Conservation (phyloP, 805 yeast genomes). For the Metschnikowia reukaufii region DNA sequence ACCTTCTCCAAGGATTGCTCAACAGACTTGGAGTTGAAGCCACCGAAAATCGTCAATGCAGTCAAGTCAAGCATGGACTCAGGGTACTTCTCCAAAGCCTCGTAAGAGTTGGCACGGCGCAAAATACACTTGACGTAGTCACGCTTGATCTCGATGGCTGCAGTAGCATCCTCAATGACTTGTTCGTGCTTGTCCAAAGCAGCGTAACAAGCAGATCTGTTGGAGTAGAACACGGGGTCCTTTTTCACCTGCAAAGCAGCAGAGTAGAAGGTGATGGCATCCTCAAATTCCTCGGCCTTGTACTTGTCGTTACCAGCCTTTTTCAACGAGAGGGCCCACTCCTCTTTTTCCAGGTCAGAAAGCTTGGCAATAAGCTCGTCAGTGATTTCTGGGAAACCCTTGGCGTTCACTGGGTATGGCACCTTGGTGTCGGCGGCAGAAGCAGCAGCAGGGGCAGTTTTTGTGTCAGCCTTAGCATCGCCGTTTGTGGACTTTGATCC, state of each 20-base stretch:
- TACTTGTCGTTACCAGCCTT: constrained; percentile 85
- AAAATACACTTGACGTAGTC: constrained; percentile 87
- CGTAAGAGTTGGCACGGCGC: constrained; percentile 93
- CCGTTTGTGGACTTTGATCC: constrained; percentile 2
- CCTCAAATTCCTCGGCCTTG: constrained; percentile 63
- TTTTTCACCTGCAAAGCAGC: constrained; percentile 71
- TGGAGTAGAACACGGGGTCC: constrained; percentile 90
- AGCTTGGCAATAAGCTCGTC: constrained; percentile 47
- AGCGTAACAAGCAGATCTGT: constrained; percentile 94
- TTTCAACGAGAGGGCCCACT: constrained; percentile 74
- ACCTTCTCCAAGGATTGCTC: constrained; percentile 86
- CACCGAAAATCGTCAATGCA: constrained; percentile 81
- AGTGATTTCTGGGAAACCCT: constrained; percentile 59
- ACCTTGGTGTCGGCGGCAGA: constrained; percentile 17
- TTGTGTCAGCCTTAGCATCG: constrained; percentile 1
- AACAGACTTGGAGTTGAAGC: constrained; percentile 72
- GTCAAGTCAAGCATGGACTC: constrained; percentile 93
- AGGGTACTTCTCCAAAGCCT: constrained; percentile 69
- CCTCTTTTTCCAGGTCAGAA: constrained; percentile 52
- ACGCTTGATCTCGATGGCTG: constrained; percentile 82
- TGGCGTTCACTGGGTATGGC: constrained; percentile 52
- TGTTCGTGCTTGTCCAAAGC: constrained; percentile 77
- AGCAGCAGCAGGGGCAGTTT: constrained; percentile 6
- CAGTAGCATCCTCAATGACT: constrained; percentile 84
- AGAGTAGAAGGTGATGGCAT: constrained; percentile 79